Evolutionary conservation across 768 basidiomycete species (phyloP).

Genomic region (Mycena leptocephala): DNA sequence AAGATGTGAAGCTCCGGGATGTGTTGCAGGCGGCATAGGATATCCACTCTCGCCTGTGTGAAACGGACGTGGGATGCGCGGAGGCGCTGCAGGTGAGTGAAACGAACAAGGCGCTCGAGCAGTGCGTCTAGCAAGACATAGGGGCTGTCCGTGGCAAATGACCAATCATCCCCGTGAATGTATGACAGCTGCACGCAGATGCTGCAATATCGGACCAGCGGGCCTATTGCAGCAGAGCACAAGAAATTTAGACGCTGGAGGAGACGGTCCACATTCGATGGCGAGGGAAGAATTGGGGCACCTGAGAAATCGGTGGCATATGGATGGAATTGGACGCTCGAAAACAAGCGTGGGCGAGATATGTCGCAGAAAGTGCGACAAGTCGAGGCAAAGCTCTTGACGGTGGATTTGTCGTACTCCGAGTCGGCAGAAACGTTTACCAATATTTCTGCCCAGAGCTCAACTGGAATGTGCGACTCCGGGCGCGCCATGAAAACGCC

Average conservation of each 20-base stretch:
- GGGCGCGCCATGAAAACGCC: too few species aligned
- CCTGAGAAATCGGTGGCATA: not conserved
- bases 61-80: not conserved
- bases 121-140: slow-evolving; percentile 9
- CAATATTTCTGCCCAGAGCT: not conserved
- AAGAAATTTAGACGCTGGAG: slow-evolving; percentile 9
- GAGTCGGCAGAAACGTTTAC: not conserved
- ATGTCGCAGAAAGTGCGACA: not conserved
- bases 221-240: slow-evolving; percentile 2
- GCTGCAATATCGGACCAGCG: not conserved
- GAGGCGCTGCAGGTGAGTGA: not conserved
- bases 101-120: not conserved
- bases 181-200: not conserved
- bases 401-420: not conserved
- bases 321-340: not conserved
- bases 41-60: slow-evolving; percentile 1
- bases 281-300: not conserved
- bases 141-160: not conserved
- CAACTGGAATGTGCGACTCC: slow-evolving; percentile 1
- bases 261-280: not conserved
- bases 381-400: not conserved
- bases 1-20: not conserved
- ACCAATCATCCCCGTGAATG: not conserved
- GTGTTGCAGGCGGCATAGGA: not conserved
- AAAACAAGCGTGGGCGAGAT: not conserved